Evolutionary conservation across 2,329 filamentous ascomycete genomes (phyloP).

Genomic region (Neocucurbitaria cava): DNA sequence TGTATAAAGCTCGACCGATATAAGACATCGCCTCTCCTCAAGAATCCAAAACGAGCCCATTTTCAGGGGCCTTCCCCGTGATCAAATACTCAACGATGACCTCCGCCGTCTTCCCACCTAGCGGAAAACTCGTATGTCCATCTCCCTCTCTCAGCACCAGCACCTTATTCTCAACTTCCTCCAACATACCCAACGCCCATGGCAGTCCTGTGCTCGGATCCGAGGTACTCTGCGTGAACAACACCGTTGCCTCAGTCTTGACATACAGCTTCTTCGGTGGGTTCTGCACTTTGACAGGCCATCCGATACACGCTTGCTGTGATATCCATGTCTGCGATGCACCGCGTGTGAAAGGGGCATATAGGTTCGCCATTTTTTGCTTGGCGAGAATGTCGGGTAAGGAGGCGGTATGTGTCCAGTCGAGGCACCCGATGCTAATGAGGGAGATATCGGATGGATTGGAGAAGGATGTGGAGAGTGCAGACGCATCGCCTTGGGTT

Average conservation of each 20-base stretch:
- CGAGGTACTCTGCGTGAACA: constrained; percentile 50
- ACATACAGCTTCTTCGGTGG: constrained; percentile 39
- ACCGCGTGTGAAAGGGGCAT: constrained; percentile 47
- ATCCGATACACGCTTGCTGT: constrained; percentile 51
- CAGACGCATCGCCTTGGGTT: constrained; percentile 47
- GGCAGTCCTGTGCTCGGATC: constrained; percentile 52
- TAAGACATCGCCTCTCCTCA: background rate
- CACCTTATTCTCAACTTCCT: constrained; percentile 40
- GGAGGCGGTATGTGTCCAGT: constrained; percentile 36
- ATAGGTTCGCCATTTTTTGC: constrained; percentile 33
- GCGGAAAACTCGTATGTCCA: constrained; percentile 50
- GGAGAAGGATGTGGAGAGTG: constrained; percentile 38
- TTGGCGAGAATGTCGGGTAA: constrained; percentile 34
- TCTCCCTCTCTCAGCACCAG: constrained; percentile 51
- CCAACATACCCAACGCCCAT: constrained; percentile 30
- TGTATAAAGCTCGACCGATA: too few species aligned
- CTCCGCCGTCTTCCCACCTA: constrained; percentile 40
- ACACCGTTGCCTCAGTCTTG: constrained; percentile 36
- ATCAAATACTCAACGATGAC: constrained; percentile 46
- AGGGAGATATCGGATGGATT: constrained; percentile 23
- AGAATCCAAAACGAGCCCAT: background rate
- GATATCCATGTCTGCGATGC: constrained; percentile 45
- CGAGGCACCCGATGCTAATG: constrained; percentile 47
- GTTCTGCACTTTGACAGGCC: constrained; percentile 49
- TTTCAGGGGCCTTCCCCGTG: constrained; percentile 15